A percentile compares a stretch with the other conserved stretches of the same genome.
Conservation (phyloP, 2,329 filamentous ascomycete species). For the Colletotrichum endophyticum region DNA sequence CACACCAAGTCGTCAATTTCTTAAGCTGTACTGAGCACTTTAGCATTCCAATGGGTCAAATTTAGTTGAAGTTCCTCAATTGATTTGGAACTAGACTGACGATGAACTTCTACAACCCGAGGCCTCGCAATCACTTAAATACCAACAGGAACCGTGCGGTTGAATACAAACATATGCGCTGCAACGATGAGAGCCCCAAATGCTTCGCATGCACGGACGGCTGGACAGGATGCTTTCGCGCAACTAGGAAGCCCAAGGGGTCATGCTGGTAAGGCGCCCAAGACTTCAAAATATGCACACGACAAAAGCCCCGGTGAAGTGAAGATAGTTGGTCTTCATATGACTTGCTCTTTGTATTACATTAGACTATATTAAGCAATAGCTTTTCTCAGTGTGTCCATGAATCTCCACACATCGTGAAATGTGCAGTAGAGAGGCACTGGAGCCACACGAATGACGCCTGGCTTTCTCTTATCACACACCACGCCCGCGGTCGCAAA, state of each 20-base stretch:
- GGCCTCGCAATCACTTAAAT: background rate
- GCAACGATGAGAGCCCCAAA: background rate
- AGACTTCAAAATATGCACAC: background rate
- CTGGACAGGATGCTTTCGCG: no score
- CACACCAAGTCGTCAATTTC: background rate
- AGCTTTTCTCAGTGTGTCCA: constrained; percentile 41
- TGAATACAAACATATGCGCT: background rate
- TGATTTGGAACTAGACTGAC: no score
- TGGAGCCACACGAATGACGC: constrained; percentile 84
- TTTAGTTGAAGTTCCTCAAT: background rate
- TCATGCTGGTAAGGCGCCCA: background rate
- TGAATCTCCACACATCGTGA: constrained; percentile 66
- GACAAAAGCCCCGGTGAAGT: background rate
- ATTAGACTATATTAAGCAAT: constrained; percentile 6
- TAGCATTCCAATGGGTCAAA: background rate
- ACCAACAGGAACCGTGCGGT: background rate
- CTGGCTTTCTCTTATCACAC: constrained; percentile 83
- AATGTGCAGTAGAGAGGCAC: constrained; percentile 86
- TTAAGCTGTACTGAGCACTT: background rate
- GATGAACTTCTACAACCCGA: background rate
- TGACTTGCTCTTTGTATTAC: background rate
- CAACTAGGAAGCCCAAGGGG: no score
- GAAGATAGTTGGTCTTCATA: background rate
- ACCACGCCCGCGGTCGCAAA: constrained; percentile 75
- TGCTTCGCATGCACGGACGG: no score